These are phyloP conservation scores for Epichloe glyceriae DNA, from an alignment of 2,329 filamentous ascomycete genomes.

Conservation along the genomic window DNA sequence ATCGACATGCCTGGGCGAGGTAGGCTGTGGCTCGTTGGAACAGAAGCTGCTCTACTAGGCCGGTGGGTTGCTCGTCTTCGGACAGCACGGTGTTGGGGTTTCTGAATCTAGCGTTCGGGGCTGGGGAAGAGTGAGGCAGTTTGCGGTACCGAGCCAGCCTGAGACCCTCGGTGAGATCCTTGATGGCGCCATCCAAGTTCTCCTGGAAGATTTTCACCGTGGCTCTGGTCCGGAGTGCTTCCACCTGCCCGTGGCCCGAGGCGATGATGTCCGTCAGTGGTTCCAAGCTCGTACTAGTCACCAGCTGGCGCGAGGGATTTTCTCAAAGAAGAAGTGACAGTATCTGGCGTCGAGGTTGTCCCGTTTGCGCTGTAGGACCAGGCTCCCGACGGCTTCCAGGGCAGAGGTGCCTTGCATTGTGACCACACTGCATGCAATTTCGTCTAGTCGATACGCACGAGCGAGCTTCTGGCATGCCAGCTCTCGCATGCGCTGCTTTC, in stretches of 20 bases:
- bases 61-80: slow-evolving; percentile 50
- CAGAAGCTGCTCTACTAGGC: slow-evolving; percentile 59
- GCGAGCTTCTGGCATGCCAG: slow-evolving; percentile 67
- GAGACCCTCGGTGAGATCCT: slow-evolving; percentile 59
- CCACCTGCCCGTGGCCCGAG: slow-evolving; percentile 48
- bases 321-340: slow-evolving; percentile 88
- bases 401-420: slow-evolving; percentile 72
- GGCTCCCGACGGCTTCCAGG: slow-evolving; percentile 60
- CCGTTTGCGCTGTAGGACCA: slow-evolving; percentile 59
- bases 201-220: slow-evolving; percentile 64
- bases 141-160: slow-evolving; percentile 31
- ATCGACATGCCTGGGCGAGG: slow-evolving; percentile 55
- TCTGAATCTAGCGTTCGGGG: neutral
- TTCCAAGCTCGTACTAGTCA: slow-evolving; percentile 55
- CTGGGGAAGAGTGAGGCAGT: neutral
- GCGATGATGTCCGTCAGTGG: slow-evolving; percentile 56
- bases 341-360: slow-evolving; percentile 64
- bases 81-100: slow-evolving; percentile 19
- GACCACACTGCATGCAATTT: slow-evolving; percentile 70
- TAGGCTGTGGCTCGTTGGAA: slow-evolving; percentile 67
- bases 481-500: slow-evolving; percentile 68
- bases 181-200: slow-evolving; percentile 55
- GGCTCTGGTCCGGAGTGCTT: slow-evolving; percentile 59
- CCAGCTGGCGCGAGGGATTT: slow-evolving; percentile 65
- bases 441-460: slow-evolving; percentile 66